Evolutionary conservation across 2,329 filamentous ascomycete species (phyloP).

Genomic region (Fusarium musae): DNA sequence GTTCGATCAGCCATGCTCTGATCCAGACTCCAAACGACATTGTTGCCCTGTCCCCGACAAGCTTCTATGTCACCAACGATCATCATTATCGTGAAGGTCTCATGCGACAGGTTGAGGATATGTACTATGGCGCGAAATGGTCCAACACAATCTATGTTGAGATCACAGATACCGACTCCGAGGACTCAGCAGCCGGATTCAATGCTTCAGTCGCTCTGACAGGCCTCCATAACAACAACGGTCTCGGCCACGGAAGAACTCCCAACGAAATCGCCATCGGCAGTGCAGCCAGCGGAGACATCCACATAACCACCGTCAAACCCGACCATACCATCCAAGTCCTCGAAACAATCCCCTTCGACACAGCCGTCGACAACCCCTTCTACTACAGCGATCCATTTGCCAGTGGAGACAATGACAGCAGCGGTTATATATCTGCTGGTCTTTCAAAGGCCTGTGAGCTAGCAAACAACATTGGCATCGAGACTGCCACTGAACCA

Average conservation of each 20-base stretch:
- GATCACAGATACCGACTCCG: slow-evolving; percentile 50
- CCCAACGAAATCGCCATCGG: slow-evolving; percentile 55
- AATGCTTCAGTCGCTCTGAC: slow-evolving; percentile 55
- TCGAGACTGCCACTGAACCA: slow-evolving; percentile 54
- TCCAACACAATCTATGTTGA: slow-evolving; percentile 56
- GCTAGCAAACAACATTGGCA: slow-evolving; percentile 46
- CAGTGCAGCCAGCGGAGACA: slow-evolving; percentile 56
- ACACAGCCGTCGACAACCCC: slow-evolving; percentile 66
- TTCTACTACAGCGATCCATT: slow-evolving; percentile 67
- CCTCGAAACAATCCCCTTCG: slow-evolving; percentile 51
- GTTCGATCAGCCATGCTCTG: slow-evolving; percentile 63
- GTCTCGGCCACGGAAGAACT: slow-evolving; percentile 61
- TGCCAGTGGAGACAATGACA: slow-evolving; percentile 48
- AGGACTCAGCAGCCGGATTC: slow-evolving; percentile 38
- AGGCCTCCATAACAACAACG: slow-evolving; percentile 65
- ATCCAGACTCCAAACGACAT: slow-evolving; percentile 70
- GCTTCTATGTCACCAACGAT: slow-evolving; percentile 70
- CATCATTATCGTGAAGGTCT: slow-evolving; percentile 63
- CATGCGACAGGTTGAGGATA: slow-evolving; percentile 59
- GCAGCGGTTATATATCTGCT: slow-evolving; percentile 64
- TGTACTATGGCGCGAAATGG: slow-evolving; percentile 57
- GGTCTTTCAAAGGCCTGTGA: slow-evolving; percentile 58
- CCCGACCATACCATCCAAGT: slow-evolving; percentile 45
- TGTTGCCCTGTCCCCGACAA: slow-evolving; percentile 56
- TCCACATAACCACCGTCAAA: slow-evolving; percentile 56